These are phyloP conservation scores for Chrysoporthe austroafricana DNA, from an alignment of 2,329 filamentous ascomycete species.

Conservation along the genomic window DNA sequence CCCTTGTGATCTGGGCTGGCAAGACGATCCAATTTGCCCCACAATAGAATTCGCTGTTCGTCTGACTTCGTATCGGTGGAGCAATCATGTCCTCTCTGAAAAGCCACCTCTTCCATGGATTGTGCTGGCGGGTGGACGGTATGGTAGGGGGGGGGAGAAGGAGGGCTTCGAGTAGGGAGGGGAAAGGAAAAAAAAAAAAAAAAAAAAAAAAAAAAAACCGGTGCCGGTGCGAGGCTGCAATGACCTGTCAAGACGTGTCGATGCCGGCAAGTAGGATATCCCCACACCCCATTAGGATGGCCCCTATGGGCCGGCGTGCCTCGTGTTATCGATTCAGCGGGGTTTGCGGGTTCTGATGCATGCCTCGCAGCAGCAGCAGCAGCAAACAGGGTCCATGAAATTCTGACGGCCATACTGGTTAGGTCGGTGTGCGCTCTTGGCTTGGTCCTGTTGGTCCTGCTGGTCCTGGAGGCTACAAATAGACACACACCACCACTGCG, in stretches of 20 bases:
- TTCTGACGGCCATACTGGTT: not conserved
- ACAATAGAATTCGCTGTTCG: conserved; percentile 7
- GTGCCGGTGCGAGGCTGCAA: not conserved
- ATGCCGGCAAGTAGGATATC: not conserved
- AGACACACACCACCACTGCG: not conserved
- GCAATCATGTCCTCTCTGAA: not conserved
- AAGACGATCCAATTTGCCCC: conserved; percentile 1
- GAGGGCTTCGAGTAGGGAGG: not conserved
- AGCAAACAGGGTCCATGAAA: not conserved
- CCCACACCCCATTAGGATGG: conserved; percentile 3
- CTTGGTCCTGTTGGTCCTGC: too few species aligned
- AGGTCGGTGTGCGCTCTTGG: not conserved
- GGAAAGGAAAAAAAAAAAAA: not conserved
- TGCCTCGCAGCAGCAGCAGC: not conserved
- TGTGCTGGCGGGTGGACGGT: not conserved
- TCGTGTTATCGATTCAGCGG: conserved; percentile 10
- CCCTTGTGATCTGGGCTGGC: not conserved
- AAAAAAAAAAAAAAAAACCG: not conserved
- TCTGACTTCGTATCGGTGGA: conserved; percentile 10
- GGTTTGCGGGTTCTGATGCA: conserved; percentile 1
- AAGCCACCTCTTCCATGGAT: not conserved
- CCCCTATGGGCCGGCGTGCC: not conserved
- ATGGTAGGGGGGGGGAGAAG: not conserved
- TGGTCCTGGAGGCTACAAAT: not conserved
- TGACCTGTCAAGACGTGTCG: not conserved